Evolutionary conservation across 1,139 yeast species (phyloP), one percentile per base, ranked within the genome.

Genomic region (Barnettozyma hawaiiensis): DNA sequence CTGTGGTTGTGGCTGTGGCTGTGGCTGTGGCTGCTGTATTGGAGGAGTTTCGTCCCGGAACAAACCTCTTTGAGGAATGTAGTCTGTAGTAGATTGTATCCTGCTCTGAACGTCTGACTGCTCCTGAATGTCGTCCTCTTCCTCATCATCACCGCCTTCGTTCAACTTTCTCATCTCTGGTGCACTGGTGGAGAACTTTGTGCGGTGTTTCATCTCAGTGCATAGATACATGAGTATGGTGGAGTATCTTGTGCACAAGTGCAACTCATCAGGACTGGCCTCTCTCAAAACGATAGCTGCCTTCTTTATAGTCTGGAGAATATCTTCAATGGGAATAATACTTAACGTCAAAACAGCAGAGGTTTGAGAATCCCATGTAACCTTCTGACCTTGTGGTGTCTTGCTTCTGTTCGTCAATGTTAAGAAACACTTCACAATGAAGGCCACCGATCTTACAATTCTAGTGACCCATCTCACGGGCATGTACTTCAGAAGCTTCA

Each of bases 391-490:
- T 28, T 54, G 52, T 24, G 43, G 46, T 31, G 48, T 36, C 42
- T 57, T 49, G 43, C 54, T 53, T 14, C 58, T 48, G 46, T 78
- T 78, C 0, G 85, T 78, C 34, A 83, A 69, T 0, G 89, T 80
- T 43, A 84, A 63, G 54, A 84, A 82, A 57, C 95, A 85, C 60
- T 89, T 89, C 10, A 90, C 95, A 43, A 90, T 75, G 59, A 89
- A 90, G 2, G 96, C 94, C 7, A 87, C 90, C 0, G 96, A 89
- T 53, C 94, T 76, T n/a, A 90, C 90, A 29, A 87, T 79, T 46
- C 96, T 70, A 1, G 89, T 84, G 5, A 85, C 80, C 96, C 96
- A 89, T 49, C 96, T 69, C 12, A 87, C 90, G 0, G 97, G 96
- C 79, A 90, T 86, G 57, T 75, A 84, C 47, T 81, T 69, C 42